Conservation (phyloP, 1,284 basidiomycete genomes). For the Marasmius fiardii region DNA sequence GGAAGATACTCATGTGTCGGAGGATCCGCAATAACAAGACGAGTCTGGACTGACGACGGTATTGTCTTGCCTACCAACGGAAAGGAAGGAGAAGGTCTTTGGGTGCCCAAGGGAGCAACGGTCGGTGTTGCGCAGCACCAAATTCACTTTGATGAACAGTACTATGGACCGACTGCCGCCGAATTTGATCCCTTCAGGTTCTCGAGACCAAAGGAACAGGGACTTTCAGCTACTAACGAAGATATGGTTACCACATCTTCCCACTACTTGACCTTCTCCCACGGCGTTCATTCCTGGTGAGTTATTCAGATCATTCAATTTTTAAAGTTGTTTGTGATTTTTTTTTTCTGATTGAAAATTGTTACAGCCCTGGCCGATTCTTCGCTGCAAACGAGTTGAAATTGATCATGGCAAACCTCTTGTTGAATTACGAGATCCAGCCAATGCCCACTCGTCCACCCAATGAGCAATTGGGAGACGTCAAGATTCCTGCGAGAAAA, state of each 20-base stretch:
- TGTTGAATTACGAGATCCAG: slow-evolving; percentile 20
- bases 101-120: slow-evolving; percentile 13
- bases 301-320: not conserved
- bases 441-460: slow-evolving; percentile 9
- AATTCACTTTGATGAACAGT: slow-evolving; percentile 24
- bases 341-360: not conserved
- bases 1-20: slow-evolving; percentile 15
- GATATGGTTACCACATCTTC: slow-evolving; percentile 17
- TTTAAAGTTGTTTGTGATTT: too few species aligned
- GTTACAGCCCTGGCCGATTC: slow-evolving; percentile 18
- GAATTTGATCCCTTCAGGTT: slow-evolving; percentile 17
- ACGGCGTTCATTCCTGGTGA: slow-evolving; percentile 15
- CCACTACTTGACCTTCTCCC: slow-evolving; percentile 10
- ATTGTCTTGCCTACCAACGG: slow-evolving; percentile 9
- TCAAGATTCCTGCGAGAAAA: slow-evolving; percentile 6
- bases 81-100: slow-evolving; percentile 9
- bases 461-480: slow-evolving; percentile 6
- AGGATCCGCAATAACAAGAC: slow-evolving; percentile 14
- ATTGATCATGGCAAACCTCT: slow-evolving; percentile 17
- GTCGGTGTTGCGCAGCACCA: slow-evolving; percentile 17
- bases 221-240: slow-evolving; percentile 7
- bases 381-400: slow-evolving; percentile 20
- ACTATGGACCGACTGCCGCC: slow-evolving; percentile 24
- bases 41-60: slow-evolving; percentile 10
- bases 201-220: slow-evolving; percentile 14